Evolutionary conservation across 495 filamentous ascomycete genomes (phyloP), one percentile per base, ranked within the genome.

Genomic region (Penicillium daleae): DNA sequence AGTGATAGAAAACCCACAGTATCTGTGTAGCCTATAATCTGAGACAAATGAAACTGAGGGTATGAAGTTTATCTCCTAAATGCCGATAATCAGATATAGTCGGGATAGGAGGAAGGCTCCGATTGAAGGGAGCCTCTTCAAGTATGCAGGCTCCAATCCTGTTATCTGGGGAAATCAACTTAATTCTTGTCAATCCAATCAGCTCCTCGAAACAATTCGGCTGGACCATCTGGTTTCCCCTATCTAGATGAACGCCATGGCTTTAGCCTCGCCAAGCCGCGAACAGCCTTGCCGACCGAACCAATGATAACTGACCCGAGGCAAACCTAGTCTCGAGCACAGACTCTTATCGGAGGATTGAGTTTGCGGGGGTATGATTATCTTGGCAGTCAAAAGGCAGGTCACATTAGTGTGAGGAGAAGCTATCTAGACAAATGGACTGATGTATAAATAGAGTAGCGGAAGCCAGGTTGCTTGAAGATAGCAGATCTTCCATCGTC

Each of bases 281-380:
- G n/a, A 53, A 33, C 49, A 64, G 58, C 62, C 40, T 72, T 72
- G 69, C 69, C 69, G 69, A 72, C 46, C 56, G 61, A 65, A 51
- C 69, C 64, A 72, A 72, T 68, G 17, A 50, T 24, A 4, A 39
- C 10, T 15, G 22, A 29, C 6, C 33, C 40, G 54, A 52, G 32
- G 57, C 26, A 40, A 8, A 17, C 31, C 29, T 31, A 44, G 33
- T 33, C 29, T 1, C 1, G 21, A 50, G 24, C 46, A 33, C 2
- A 19, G 19, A 8, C 32, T 22, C 17, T 60, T 66, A 60, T 66
- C 60, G 33, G 7, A 21, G 17, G 19, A n/a, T 24, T 40, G 6
- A 42, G 12, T 53, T 57, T 63, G 64, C 60, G 64, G 64, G 60
- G 64, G 53, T 56, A 56, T 40, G 13, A 53, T 22, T 57, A 32